Evolutionary conservation across 495 filamentous ascomycete species (phyloP), one percentile per base, ranked within the genome.

Genomic region (Aspergillus sparsus): DNA sequence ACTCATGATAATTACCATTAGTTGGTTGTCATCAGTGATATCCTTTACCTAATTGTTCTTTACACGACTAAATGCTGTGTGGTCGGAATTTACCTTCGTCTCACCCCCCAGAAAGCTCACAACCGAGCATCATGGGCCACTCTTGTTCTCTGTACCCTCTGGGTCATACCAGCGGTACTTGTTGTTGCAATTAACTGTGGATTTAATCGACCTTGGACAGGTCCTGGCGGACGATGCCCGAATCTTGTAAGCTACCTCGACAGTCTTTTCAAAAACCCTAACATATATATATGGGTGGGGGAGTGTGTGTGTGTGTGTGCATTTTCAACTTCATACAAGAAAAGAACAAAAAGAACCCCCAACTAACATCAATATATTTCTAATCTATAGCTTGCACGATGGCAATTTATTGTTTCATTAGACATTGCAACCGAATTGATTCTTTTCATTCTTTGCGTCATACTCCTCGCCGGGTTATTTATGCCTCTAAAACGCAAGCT

Each of bases 41-140:
- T 76, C n/a, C 66, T 82, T 56, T 77, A 76, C 50, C 60, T 82
- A 44, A 52, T 80, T 15, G 71, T 71, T 8, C 60, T 81, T 7
- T 80, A 74, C 51, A 66, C 80, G 41, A 76, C 76, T 32, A 82
- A 82, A 69, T 76, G 70, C 66, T 79, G 77, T 32, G 75, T 79
- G 33, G 62, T 75, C 10, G 72, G 74, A 12, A 77, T 82, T 33
- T 77, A 78, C 49, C 69, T 79, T n/a, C 75, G 76, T 12, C 67
- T 82, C 5, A 79, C 80, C 1, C 80, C 78, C 0, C 68, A 77
- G 31, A 77, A 73, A 60, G 62, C 55, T 31, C 78, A 82, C 57
- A 75, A 73, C n/a, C 53, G 69, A 2, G 65, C 67, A 11, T 72
- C 75, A 5, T 71, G 70, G 64, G 66, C 62, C 11, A 73, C 72